Conservation (phyloP, 306 rosid species). For the Vachellia pachyceras region DNA sequence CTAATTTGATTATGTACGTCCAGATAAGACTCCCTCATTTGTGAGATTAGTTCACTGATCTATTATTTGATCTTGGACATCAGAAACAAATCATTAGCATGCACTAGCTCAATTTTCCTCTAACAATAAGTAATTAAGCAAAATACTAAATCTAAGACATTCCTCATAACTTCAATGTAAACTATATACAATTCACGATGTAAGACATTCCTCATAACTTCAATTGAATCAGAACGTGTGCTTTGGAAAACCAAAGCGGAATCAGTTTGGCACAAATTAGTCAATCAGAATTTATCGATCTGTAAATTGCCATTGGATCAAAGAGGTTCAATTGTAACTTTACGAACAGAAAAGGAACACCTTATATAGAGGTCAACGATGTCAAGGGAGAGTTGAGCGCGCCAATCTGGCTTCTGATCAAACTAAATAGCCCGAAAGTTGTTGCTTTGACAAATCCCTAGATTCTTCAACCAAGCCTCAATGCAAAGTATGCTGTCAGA, state of each 20-base stretch:
- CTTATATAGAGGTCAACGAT: constrained; percentile 83
- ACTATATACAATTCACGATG: background rate
- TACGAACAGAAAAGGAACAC: constrained; percentile 39
- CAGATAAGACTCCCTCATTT: background rate
- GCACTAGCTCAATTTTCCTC: background rate
- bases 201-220: background rate
- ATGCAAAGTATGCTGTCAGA: constrained; percentile 95
- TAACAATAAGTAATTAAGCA: background rate
- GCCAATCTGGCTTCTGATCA: constrained; percentile 81
- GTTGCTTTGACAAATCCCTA: constrained; percentile 80
- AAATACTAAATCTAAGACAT: background rate
- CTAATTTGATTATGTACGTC: background rate
- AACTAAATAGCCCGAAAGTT: constrained; percentile 83
- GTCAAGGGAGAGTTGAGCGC: constrained; percentile 87
- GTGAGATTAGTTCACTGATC: background rate
- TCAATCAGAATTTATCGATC: background rate
- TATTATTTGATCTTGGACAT: constrained; percentile 23
- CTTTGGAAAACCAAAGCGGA: constrained; percentile 2
- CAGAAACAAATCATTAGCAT: constrained; percentile 3
- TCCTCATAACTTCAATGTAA: background rate
- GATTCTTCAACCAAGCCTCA: constrained; percentile 80
- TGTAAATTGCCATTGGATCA: background rate
- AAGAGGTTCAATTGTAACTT: background rate
- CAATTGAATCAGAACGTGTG: background rate
- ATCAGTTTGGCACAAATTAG: background rate